Percentiles rank a stretch among this genome's conserved stretches.
Evolutionary conservation across 441 rosid genomes (phyloP).

Genomic region (Gossypium schwendimanii): DNA sequence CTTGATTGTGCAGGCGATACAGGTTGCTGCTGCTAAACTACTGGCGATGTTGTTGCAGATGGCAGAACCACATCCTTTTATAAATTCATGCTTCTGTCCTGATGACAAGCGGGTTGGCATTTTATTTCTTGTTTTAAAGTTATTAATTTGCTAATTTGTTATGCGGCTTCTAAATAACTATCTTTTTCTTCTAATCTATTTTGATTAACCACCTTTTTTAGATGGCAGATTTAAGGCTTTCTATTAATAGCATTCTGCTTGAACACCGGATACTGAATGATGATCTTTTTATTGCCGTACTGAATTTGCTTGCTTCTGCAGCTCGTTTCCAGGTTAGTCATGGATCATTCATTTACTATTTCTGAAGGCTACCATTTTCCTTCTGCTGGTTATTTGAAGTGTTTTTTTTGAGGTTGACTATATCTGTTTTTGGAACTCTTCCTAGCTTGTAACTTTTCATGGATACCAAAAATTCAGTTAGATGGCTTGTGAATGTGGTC

Average conservation of each 20-base stretch:
- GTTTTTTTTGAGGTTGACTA: background rate
- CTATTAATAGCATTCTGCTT: constrained; percentile 37
- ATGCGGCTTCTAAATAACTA: constrained; percentile 12
- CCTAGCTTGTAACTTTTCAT: background rate
- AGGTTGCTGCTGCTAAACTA: constrained; percentile 62
- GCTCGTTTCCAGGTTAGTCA: constrained; percentile 75
- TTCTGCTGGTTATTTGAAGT: background rate
- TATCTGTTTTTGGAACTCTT: constrained; percentile 1
- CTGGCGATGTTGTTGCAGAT: constrained; percentile 51
- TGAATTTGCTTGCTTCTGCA: constrained; percentile 62
- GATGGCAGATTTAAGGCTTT: constrained; percentile 57
- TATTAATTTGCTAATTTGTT: constrained; percentile 6
- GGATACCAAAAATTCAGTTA: background rate
- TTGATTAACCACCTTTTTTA: constrained; percentile 30
- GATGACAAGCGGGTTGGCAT: constrained; percentile 66
- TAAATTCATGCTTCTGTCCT: constrained; percentile 55
- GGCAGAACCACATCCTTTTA: constrained; percentile 47
- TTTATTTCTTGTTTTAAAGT: constrained; percentile 10
- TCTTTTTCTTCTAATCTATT: constrained; percentile 13
- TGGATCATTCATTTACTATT: background rate
- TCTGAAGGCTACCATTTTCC: background rate
- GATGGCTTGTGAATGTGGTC: background rate
- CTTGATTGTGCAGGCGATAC: constrained; percentile 57
- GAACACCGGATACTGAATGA: constrained; percentile 48
- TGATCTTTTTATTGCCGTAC: constrained; percentile 52